These are phyloP conservation scores for Euphorbia peplus DNA, from an alignment of 345 rosid species.

Conservation along the genomic window DNA sequence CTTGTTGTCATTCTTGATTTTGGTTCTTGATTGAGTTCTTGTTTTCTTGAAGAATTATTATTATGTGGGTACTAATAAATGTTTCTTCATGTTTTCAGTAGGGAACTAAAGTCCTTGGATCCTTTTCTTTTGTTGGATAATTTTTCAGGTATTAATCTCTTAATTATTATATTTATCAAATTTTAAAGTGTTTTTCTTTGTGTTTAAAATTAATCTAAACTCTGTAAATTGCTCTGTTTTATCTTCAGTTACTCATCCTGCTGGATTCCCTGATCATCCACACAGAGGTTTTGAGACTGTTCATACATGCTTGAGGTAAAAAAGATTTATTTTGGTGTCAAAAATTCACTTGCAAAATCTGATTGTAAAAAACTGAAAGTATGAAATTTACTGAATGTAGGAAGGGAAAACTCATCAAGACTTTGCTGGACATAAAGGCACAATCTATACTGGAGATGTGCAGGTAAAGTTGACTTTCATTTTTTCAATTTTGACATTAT, in stretches of 20 bases:
- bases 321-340: background rate
- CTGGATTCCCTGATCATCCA: conserved; percentile 99
- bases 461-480: conserved; percentile 44
- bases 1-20: too few species aligned
- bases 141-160: conserved; percentile 88
- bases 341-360: background rate
- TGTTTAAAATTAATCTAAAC: too few species aligned
- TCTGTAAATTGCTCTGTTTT: too few species aligned
- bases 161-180: too few species aligned
- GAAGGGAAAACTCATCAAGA: conserved; percentile 90
- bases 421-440: conserved; percentile 81
- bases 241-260: conserved; percentile 81
- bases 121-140: conserved; percentile 95
- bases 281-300: conserved; percentile 99
- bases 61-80: conserved; percentile 11
- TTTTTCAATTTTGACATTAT: background rate
- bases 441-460: conserved; percentile 83
- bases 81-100: conserved; percentile 40
- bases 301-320: conserved; percentile 86
- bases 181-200: too few species aligned
- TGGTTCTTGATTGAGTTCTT: background rate
- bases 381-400: conserved; percentile 39
- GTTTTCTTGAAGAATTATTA: conserved; percentile 9
- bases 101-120: conserved; percentile 73
- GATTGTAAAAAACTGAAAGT: conserved; percentile 9